phyloP scores from a whole-genome alignment of 768 basidiomycete genomes.

The Tylopilus felleus region DNA sequence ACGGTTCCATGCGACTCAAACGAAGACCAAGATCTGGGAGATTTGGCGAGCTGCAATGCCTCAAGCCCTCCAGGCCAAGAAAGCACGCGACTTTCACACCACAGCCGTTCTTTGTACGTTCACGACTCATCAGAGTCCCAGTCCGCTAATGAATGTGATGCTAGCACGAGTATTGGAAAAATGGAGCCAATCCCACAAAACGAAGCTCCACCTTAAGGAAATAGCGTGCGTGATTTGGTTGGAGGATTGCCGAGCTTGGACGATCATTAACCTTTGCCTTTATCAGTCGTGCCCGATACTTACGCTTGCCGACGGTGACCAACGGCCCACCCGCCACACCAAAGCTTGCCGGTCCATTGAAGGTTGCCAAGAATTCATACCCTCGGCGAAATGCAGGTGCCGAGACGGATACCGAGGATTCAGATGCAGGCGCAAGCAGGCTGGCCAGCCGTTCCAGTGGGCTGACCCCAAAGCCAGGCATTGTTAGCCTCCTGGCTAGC shows the following conservation, averaged over 20 bases:
- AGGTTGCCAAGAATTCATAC: conserved; percentile 30
- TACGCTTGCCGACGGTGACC: conserved; percentile 62
- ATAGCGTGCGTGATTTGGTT: conserved; percentile 62
- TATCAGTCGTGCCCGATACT: conserved; percentile 72
- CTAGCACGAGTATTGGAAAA: conserved; percentile 53
- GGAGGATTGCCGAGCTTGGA: conserved; percentile 11
- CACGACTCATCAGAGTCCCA: neutral
- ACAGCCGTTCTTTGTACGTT: conserved; percentile 55
- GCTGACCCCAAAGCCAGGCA: conserved; percentile 30
- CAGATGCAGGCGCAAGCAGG: conserved; percentile 26
- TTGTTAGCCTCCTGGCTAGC: conserved; percentile 39
- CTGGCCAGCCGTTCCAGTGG: conserved; percentile 26
- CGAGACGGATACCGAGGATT: conserved; percentile 33
- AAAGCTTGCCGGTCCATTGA: conserved; percentile 27
- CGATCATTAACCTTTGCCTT: conserved; percentile 26
- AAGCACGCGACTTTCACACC: conserved; percentile 61
- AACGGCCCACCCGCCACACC: conserved; percentile 36
- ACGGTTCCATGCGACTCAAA: conserved; percentile 61
- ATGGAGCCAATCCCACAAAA: conserved; percentile 68
- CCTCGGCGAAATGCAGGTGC: conserved; percentile 25
- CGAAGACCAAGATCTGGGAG: conserved; percentile 60
- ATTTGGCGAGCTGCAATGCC: conserved; percentile 72
- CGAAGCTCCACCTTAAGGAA: conserved; percentile 72
- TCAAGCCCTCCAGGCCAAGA: conserved; percentile 58
- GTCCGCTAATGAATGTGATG: conserved; percentile 8